Conservation (phyloP, 306 rosid genomes). For the Vigna reflexopilosa region DNA sequence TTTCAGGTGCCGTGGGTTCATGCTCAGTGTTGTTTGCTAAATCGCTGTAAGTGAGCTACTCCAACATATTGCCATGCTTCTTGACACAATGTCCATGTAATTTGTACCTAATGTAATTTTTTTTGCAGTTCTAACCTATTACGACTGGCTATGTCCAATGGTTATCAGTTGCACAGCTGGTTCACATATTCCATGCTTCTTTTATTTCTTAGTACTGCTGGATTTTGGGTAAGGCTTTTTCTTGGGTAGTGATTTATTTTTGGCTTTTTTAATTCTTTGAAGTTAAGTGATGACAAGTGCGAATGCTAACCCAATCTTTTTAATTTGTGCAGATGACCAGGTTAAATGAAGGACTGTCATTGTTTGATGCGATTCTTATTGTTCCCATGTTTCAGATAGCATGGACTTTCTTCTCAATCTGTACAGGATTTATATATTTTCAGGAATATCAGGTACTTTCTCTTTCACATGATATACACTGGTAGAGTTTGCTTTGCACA, state of each 20-base stretch:
- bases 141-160: slow-evolving; percentile 86
- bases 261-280: slow-evolving; percentile 26
- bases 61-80: slow-evolving; percentile 35
- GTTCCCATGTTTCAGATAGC: slow-evolving; percentile 99
- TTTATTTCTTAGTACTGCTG: slow-evolving; percentile 95
- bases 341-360: slow-evolving; percentile 93
- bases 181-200: slow-evolving; percentile 94
- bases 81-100: slow-evolving; percentile 5
- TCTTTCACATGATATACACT: slow-evolving; percentile 13
- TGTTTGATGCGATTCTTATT: slow-evolving; percentile 96
- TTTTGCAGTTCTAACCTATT: slow-evolving; percentile 80
- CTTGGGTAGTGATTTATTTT: slow-evolving; percentile 80
- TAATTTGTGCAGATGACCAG: slow-evolving; percentile 90
- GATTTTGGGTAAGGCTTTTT: slow-evolving; percentile 89
- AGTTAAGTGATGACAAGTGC: slow-evolving; percentile 7
- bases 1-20: slow-evolving; percentile 98
- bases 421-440: slow-evolving; percentile 94
- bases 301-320: neutral
- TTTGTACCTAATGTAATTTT: slow-evolving; percentile 18
- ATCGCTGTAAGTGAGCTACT: slow-evolving; percentile 83
- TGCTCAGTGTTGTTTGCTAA: slow-evolving; percentile 98
- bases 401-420: slow-evolving; percentile 97
- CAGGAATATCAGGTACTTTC: slow-evolving; percentile 90
- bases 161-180: slow-evolving; percentile 93
- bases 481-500: neutral